Percentiles rank a stretch among this genome's conserved stretches.
phyloP scores from a whole-genome alignment of 768 basidiomycete species.

The Tylopilus felleus region DNA sequence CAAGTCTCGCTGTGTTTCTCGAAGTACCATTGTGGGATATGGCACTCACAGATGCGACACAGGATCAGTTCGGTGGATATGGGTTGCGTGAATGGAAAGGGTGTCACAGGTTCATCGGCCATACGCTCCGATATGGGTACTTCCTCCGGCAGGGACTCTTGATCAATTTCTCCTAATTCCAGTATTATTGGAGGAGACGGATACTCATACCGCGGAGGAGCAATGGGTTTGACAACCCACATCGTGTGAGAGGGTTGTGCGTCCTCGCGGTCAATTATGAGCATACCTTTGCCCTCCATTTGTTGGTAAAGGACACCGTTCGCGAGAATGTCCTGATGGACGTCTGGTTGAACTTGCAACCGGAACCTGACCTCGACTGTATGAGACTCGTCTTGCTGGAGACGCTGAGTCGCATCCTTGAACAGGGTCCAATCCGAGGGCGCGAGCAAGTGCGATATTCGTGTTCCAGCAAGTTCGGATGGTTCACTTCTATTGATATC shows the following conservation, averaged over 20 bases:
- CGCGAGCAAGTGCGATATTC: slow-evolving; percentile 78
- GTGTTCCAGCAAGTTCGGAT: slow-evolving; percentile 69
- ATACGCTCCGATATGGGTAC: slow-evolving; percentile 38
- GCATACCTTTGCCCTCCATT: slow-evolving; percentile 98
- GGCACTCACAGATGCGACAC: slow-evolving; percentile 96
- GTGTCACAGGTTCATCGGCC: slow-evolving; percentile 50
- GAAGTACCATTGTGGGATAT: slow-evolving; percentile 98
- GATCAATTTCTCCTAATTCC: slow-evolving; percentile 42
- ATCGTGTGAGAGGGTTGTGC: slow-evolving; percentile 91
- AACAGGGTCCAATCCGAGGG: slow-evolving; percentile 81
- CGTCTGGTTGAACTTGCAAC: slow-evolving; percentile 67
- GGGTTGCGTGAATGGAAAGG: slow-evolving; percentile 73
- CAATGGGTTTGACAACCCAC: slow-evolving; percentile 92
- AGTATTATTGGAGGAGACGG: slow-evolving; percentile 60
- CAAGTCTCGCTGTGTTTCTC: slow-evolving; percentile 99
- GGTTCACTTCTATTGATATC: slow-evolving; percentile 65
- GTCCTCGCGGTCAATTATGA: slow-evolving; percentile 91
- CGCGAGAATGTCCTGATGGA: slow-evolving; percentile 51
- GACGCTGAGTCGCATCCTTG: slow-evolving; percentile 76
- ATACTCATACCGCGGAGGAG: slow-evolving; percentile 65
- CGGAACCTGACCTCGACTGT: slow-evolving; percentile 92
- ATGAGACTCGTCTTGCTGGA: slow-evolving; percentile 89
- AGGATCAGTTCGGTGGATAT: slow-evolving; percentile 83
- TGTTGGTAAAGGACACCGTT: slow-evolving; percentile 62
- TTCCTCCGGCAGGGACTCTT: slow-evolving; percentile 34